Evolutionary conservation across 1,284 basidiomycete genomes (phyloP), one percentile per base, ranked within the genome.

Genomic region (Leccinum colubrinum): DNA sequence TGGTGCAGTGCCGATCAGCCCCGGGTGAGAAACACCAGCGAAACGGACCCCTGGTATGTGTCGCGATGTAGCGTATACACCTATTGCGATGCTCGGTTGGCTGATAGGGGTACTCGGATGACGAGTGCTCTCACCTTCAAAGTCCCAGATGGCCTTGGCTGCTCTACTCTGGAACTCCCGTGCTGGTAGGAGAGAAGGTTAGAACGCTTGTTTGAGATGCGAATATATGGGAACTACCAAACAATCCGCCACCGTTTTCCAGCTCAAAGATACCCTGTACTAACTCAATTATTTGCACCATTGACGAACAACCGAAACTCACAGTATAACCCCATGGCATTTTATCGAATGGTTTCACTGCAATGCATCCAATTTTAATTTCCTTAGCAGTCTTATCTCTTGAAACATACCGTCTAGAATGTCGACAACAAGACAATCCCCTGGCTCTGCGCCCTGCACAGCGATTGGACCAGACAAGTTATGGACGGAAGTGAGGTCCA

Each of bases 241-340:
- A 91, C 5, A 91, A 76, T 6, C 90, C 88, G n/a, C 90, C 89
- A 1, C 89, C 89, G 65, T 90, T 89, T 61, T 85, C 80, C 7
- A 88, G 79, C 68, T 91, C 88, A 68, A 91, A 91, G 60, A 91
- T 88, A 27, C 88, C 88, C 85, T 86, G 59, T 11, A 51, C 1
- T 11, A 61, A 60, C 25, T 65, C 46, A 59, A 56, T 57, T 17
- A 3, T 3, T 12, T 30, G 46, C 9, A 15, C n/a, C n/a, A 11
- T 22, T 30, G n/a, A 30, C 22, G n/a, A 52, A 48, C 3, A 9
- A 55, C 4, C 17, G 5, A 41, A 20, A 60, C 77, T 60, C 67
- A 87, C 86, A 0, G 88, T 90, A 71, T 91, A 93, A 0, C 90
- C 91, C 91, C 90, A 93, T 0, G 88, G 88, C 86, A 89, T 87